These are phyloP conservation scores for Dothistroma septosporum DNA, from an alignment of 2,329 filamentous ascomycete species.

Conservation along the genomic window DNA sequence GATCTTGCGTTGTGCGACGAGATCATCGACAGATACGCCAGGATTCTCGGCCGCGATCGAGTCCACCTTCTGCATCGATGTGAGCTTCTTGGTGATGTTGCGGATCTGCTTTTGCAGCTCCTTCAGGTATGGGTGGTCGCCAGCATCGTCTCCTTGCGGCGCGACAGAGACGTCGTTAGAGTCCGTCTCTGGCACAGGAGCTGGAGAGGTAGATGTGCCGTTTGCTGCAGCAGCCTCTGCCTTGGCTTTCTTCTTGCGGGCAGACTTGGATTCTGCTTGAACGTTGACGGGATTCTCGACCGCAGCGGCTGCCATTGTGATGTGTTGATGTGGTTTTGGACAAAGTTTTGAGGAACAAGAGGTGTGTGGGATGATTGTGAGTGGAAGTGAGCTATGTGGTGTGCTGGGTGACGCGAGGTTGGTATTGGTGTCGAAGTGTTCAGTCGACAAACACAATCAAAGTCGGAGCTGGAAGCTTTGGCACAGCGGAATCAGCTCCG, in stretches of 20 bases:
- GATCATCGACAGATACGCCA: slow-evolving; percentile 66
- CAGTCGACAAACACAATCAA: neutral
- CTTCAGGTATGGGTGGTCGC: slow-evolving; percentile 75
- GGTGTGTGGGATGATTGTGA: neutral
- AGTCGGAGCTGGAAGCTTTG: neutral
- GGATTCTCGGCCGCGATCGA: slow-evolving; percentile 64
- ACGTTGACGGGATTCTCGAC: slow-evolving; percentile 49
- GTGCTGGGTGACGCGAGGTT: neutral
- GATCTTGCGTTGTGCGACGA: slow-evolving; percentile 68
- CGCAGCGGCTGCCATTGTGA: slow-evolving; percentile 59
- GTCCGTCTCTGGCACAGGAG: slow-evolving; percentile 19
- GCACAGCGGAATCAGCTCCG: neutral
- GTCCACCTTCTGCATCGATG: slow-evolving; percentile 69
- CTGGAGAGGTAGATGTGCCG: slow-evolving; percentile 14
- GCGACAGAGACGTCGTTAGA: slow-evolving; percentile 27
- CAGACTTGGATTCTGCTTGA: slow-evolving; percentile 46
- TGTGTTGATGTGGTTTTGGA: slow-evolving; percentile 3
- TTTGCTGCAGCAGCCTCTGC: slow-evolving; percentile 35
- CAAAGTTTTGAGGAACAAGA: neutral
- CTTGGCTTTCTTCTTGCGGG: slow-evolving; percentile 46
- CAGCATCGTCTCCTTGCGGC: slow-evolving; percentile 48
- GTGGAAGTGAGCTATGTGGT: neutral
- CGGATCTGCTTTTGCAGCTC: slow-evolving; percentile 93
- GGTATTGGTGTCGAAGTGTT: neutral
- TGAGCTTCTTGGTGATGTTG: slow-evolving; percentile 90